These are phyloP conservation scores for Westerdykella sp. DNA, from an alignment of 2,329 filamentous ascomycete genomes.

Conservation along the genomic window DNA sequence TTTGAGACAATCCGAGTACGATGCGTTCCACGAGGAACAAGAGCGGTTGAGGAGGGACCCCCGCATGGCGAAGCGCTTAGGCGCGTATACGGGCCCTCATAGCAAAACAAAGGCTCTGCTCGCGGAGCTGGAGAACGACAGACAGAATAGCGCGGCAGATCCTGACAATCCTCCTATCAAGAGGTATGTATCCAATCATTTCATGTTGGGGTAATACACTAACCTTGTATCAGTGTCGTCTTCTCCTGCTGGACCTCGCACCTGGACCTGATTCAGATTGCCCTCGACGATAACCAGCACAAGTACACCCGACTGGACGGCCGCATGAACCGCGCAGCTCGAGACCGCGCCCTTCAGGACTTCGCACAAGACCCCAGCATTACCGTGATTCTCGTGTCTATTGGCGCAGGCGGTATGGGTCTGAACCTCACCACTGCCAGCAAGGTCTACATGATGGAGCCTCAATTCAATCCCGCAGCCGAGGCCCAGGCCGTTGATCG, in stretches of 20 bases:
- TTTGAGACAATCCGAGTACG: constrained; percentile 55
- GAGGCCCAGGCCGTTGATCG: constrained; percentile 93
- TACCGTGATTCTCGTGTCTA: constrained; percentile 81
- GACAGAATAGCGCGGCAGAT: constrained; percentile 54
- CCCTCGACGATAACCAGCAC: constrained; percentile 62
- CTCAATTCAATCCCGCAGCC: constrained; percentile 92
- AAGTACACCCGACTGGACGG: constrained; percentile 79
- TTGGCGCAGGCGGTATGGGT: constrained; percentile 84
- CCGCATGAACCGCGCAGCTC: constrained; percentile 70
- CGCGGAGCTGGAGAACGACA: constrained; percentile 62
- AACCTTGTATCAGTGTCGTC: constrained; percentile 56
- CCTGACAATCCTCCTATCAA: constrained; percentile 72
- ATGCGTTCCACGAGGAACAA: constrained; percentile 49
- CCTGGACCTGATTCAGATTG: constrained; percentile 83
- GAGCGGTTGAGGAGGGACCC: constrained; percentile 49
- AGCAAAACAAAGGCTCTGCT: constrained; percentile 85
- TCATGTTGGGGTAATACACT: constrained; percentile 2
- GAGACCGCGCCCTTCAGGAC: constrained; percentile 66
- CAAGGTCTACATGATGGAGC: constrained; percentile 94
- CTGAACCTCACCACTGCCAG: constrained; percentile 84
- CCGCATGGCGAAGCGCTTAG: constrained; percentile 55
- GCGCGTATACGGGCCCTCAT: constrained; percentile 75
- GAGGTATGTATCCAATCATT: constrained; percentile 36
- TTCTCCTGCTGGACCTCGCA: constrained; percentile 97
- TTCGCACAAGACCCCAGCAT: constrained; percentile 69